phyloP scores from a whole-genome alignment of 331 rosid species.

The Telfairia occidentalis region DNA sequence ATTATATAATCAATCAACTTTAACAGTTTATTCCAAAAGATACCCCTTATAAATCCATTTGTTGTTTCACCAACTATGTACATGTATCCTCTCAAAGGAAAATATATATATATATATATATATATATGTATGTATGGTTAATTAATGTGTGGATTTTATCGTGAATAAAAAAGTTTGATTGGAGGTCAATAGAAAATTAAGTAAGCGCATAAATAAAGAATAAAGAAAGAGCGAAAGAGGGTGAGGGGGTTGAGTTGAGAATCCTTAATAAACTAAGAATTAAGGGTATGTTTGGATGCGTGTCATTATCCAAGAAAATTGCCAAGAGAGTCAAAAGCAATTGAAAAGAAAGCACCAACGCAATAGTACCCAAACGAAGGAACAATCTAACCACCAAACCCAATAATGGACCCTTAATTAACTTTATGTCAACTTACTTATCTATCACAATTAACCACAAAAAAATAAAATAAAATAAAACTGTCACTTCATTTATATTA shows the following conservation, averaged over 20 bases:
- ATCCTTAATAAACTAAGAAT: background rate
- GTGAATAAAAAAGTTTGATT: background rate
- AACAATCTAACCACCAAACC: slow-evolving; percentile 5
- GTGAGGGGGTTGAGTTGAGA: background rate
- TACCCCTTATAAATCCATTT: background rate
- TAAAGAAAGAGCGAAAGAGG: background rate
- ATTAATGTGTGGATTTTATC: background rate
- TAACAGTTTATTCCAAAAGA: background rate
- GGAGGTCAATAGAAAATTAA: background rate
- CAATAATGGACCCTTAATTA: background rate
- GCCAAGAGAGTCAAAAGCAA: background rate
- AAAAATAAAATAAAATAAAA: too few relatives aligned
- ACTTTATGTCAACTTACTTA: background rate
- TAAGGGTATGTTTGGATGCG: background rate
- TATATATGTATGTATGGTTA: too few relatives aligned
- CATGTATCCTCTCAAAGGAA: too few relatives aligned
- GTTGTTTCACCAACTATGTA: background rate
- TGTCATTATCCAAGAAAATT: background rate
- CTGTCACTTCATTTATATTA: background rate
- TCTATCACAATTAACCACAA: background rate
- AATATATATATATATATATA: too few relatives aligned
- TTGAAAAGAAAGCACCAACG: slow-evolving; percentile 6
- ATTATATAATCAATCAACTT: background rate
- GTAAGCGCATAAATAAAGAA: background rate
- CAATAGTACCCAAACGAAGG: background rate